Conservation (phyloP, 148 eudicot genomes). For the Chenopodium formosanum region DNA sequence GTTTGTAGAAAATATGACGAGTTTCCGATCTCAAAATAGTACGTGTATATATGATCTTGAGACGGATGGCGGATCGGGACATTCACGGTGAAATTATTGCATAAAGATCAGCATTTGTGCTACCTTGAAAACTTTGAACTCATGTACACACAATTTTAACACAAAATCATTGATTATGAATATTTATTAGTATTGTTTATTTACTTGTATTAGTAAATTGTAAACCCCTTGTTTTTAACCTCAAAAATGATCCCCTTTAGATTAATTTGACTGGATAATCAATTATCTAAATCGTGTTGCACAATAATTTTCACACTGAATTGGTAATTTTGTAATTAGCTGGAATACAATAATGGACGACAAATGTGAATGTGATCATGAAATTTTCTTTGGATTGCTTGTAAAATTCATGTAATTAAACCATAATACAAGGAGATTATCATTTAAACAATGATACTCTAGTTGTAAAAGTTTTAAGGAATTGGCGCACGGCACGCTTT, state of each 20-base stretch:
- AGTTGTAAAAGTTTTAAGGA: not conserved
- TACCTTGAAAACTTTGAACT: not conserved
- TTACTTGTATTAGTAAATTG: not conserved
- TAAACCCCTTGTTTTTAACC: too few relatives aligned
- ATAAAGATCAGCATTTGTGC: not conserved
- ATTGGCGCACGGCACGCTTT: not conserved
- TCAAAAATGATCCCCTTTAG: too few relatives aligned
- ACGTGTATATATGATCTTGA: not conserved
- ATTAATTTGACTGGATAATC: not conserved
- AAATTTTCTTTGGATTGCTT: not conserved
- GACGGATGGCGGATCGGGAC: not conserved
- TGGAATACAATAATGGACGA: not conserved
- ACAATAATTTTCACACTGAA: not conserved
- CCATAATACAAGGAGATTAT: not conserved
- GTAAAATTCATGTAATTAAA: too few relatives aligned
- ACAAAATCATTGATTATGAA: not conserved
- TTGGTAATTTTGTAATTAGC: not conserved
- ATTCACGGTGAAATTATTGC: not conserved
- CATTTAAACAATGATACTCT: not conserved
- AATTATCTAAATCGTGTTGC: not conserved
- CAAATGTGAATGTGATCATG: not conserved
- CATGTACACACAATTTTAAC: not conserved
- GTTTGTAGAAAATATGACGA: too few relatives aligned
- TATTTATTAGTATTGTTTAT: not conserved
- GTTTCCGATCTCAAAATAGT: not conserved